phyloP scores from a whole-genome alignment of 208 protist genomes.

The Leishmania mexicana region DNA sequence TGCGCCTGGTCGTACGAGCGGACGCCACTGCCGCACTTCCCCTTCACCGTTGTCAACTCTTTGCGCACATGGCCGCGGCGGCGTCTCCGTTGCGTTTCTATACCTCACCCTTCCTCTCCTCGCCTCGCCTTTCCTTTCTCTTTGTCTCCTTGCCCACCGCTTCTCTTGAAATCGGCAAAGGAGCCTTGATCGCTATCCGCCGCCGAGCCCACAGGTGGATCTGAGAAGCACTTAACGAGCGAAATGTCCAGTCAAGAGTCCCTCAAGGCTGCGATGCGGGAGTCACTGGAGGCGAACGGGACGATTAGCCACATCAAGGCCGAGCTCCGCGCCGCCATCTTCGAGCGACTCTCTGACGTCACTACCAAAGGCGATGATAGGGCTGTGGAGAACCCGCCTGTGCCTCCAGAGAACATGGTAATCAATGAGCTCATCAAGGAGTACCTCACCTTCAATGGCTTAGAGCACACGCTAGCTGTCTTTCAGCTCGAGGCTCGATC shows the following conservation, averaged over 20 bases:
- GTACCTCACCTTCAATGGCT: constrained; percentile 91
- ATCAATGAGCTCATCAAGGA: constrained; percentile 95
- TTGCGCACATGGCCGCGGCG: neutral
- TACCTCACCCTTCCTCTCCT: neutral
- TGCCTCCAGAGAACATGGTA: constrained; percentile 92
- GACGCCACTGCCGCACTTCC: neutral
- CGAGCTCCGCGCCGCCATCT: constrained; percentile 89
- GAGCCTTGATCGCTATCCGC: constrained; percentile 1
- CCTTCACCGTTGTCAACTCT: neutral
- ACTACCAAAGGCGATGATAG: constrained; percentile 21
- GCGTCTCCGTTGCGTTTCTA: neutral
- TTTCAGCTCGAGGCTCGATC: constrained; percentile 81
- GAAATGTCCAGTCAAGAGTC: constrained; percentile 73
- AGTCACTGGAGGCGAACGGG: constrained; percentile 83
- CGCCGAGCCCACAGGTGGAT: neutral
- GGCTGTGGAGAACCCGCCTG: constrained; percentile 38
- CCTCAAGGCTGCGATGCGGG: constrained; percentile 84
- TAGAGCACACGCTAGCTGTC: constrained; percentile 88
- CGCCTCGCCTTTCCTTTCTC: neutral
- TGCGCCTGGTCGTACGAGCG: neutral
- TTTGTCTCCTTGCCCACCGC: neutral
- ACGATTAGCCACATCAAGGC: constrained; percentile 89
- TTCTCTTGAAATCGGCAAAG: neutral
- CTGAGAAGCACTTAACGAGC: neutral
- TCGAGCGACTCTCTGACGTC: constrained; percentile 72